phyloP scores from a whole-genome alignment of 2,329 filamentous ascomycete genomes.

The Aspergillus intermedius region DNA sequence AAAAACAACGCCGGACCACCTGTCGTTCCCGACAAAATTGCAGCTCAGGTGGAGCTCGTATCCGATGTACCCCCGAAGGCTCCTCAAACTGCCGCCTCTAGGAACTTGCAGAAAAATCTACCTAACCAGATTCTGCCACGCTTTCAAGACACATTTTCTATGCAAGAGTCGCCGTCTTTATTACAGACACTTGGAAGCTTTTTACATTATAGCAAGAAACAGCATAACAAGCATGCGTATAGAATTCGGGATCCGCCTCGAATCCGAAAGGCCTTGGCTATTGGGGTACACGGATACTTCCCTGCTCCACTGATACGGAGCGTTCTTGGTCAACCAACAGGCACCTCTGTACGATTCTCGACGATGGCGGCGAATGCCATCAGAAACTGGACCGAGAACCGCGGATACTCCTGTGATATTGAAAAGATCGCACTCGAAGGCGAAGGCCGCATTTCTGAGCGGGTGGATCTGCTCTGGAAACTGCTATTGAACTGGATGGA shows the following conservation, averaged over 20 bases:
- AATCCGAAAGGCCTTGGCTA: slow-evolving; percentile 80
- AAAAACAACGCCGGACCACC: slow-evolving; percentile 15
- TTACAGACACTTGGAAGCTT: slow-evolving; percentile 49
- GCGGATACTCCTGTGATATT: slow-evolving; percentile 71
- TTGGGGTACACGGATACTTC: slow-evolving; percentile 91
- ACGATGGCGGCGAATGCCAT: slow-evolving; percentile 81
- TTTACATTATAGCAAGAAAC: slow-evolving; percentile 49
- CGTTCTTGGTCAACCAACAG: slow-evolving; percentile 89
- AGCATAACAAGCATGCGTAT: slow-evolving; percentile 62
- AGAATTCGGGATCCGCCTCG: slow-evolving; percentile 61
- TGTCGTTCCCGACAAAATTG: slow-evolving; percentile 15
- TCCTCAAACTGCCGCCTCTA: slow-evolving; percentile 29
- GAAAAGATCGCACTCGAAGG: slow-evolving; percentile 93
- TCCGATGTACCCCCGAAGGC: slow-evolving; percentile 16
- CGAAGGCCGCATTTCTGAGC: slow-evolving; percentile 82
- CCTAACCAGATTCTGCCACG: slow-evolving; percentile 45
- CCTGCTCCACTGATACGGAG: slow-evolving; percentile 80
- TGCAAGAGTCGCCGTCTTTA: slow-evolving; percentile 53
- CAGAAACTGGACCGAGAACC: slow-evolving; percentile 68
- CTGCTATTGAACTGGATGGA: slow-evolving; percentile 92
- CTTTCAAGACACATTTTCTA: slow-evolving; percentile 42
- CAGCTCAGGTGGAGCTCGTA: slow-evolving; percentile 12
- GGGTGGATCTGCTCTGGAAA: slow-evolving; percentile 91
- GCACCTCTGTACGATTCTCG: slow-evolving; percentile 89
- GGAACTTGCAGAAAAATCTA: slow-evolving; percentile 29